Evolutionary conservation across 345 rosid species (phyloP), one percentile per base, ranked within the genome.

Genomic region (Citrus trifoliata): DNA sequence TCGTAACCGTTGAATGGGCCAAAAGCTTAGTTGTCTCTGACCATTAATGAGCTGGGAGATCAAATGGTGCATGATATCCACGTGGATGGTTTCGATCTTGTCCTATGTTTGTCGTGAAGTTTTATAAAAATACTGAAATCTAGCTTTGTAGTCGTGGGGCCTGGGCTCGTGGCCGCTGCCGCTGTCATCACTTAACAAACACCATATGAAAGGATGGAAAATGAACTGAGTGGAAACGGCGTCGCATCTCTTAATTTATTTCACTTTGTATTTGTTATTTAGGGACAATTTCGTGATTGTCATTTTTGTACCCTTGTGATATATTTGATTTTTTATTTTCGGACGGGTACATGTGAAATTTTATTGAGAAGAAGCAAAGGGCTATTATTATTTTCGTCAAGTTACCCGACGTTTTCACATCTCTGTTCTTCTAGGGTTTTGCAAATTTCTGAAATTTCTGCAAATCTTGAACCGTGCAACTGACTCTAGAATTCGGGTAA

Each of bases 401-500:
- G 18, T 32, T 30, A 64, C 33, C 19, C 38, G 7, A 16, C 24
- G 9, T 65, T 19, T 21, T 65, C 69, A 5, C 8, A 4, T 66
- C 70, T 9, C 25, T 30, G 25, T 56, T 24, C 24, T 37, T 73
- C 76, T 69, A 82, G 86, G 87, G 85, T 77, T 84, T 76, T 73
- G 76, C 25, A 61, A 40, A 76, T 58, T 61, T 18, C 70, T 38
- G 79, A 67, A 24, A 60, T 67, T 24, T 48, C 61, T 66, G 72
- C 53, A 40, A 66, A 24, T 71, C 40, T 65, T 67, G 75, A 86
- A 70, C 71, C 71, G 92, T 93, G 98, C 93, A 87, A 67, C 87
- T 95, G 67, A 90, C 95, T 3, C 90, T 95, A 7, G 99, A 93
- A 85, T 93, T 91, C 78, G 98, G 98, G 98, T 92, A 75, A 12